Conservation (phyloP, 2,329 filamentous ascomycete genomes). For the Colletotrichum shisoi region DNA sequence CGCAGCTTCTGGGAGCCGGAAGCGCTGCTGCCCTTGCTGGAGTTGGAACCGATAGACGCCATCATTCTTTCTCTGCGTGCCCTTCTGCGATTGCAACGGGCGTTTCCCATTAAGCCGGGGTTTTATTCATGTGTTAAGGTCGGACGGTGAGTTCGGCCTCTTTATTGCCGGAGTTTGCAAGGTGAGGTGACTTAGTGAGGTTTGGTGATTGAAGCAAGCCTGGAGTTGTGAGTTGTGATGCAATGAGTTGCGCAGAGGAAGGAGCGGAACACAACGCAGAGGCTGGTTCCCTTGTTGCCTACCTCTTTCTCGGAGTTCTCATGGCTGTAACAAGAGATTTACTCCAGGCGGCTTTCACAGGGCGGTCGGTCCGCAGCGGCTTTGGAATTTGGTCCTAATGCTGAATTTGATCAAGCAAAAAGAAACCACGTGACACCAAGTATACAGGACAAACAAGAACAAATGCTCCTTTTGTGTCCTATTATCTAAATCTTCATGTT, state of each 20-base stretch:
- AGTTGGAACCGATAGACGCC: not conserved
- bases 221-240: not conserved
- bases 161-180: not conserved
- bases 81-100: not conserved
- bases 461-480: no score
- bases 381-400: no score
- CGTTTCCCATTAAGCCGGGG: not conserved
- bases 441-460: no score
- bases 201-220: not conserved
- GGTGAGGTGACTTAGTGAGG: not conserved
- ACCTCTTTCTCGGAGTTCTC: no score
- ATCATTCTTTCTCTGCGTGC: not conserved
- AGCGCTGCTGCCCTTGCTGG: not conserved
- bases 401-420: no score
- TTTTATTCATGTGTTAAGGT: not conserved
- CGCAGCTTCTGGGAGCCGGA: not conserved
- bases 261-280: not conserved
- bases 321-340: no score
- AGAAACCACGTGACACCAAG: no score
- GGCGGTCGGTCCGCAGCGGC: no score
- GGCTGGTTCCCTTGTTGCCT: not conserved
- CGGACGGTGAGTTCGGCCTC: not conserved
- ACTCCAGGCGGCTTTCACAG: no score
- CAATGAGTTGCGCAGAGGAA: not conserved
- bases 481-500: no score